Evolutionary conservation across 1,284 basidiomycete genomes (phyloP).

Genomic region (Melampsora larici-populina): DNA sequence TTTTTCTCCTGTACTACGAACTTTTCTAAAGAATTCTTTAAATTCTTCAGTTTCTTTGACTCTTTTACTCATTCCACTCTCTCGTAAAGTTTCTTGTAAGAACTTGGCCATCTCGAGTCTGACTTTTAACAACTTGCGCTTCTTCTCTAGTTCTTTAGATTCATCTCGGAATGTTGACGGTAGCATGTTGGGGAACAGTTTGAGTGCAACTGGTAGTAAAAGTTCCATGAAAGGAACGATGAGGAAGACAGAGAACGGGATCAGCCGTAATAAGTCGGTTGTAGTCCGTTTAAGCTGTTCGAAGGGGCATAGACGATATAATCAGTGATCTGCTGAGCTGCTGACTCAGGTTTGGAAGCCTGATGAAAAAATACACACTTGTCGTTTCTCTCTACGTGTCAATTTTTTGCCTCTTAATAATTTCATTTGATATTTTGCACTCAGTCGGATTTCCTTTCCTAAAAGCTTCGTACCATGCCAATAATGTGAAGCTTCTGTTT

Average conservation of each 20-base stretch:
- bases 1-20: conserved; percentile 86
- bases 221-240: conserved; percentile 98
- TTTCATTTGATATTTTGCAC: conserved; percentile 80
- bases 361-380: conserved; percentile 60
- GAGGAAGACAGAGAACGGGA: conserved; percentile 92
- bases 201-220: conserved; percentile 91
- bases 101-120: conserved; percentile 99
- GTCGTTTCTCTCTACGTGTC: conserved; percentile 87
- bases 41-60: conserved; percentile 92
- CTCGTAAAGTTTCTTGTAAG: conserved; percentile 91
- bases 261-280: conserved; percentile 81
- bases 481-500: conserved; percentile 93
- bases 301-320: neutral
- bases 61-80: conserved; percentile 77
- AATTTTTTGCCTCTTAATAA: conserved; percentile 84
- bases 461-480: conserved; percentile 95
- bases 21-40: conserved; percentile 99
- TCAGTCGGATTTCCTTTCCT: conserved; percentile 90
- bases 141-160: conserved; percentile 80
- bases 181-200: conserved; percentile 98
- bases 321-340: neutral
- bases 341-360: neutral
- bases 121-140: conserved; percentile 88
- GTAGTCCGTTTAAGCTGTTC: conserved; percentile 83
- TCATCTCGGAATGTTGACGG: conserved; percentile 98